Evolutionary conservation across 495 filamentous ascomycete species (phyloP), one percentile per base, ranked within the genome.

Genomic region (Hamigera avellanea): DNA sequence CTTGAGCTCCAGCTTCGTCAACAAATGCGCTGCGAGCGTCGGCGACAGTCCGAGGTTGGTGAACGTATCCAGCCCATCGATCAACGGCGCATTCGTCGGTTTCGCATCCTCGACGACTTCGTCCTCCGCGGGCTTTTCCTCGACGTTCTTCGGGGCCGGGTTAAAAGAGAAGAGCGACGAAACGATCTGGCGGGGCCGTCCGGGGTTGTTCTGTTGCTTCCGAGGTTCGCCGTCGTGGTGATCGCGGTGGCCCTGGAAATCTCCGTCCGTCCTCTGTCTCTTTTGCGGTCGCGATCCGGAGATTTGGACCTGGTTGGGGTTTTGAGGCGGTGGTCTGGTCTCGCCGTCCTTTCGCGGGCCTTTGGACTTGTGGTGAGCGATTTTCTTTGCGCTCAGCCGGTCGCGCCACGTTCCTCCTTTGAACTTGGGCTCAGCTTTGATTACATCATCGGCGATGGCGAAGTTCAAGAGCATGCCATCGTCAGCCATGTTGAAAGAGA

Each of bases 391-490:
- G 34, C 69, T 76, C 35, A 86, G 62, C 38, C 93, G 69, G 52
- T 94, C 91, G 52, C 78, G 83, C 91, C 91, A 98, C 44, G 75
- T 75, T 10, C 91, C 91, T 40, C 91, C 91, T 56, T 78, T 87
- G 54, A 93, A 85, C 42, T 75, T 80, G 32, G 72, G 67, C 31
- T 75, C 69, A 3, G 70, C 69, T 38, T 78, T 81, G 19, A 59
- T 59, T 36, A 65, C 56, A 12, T 64, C 68, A 44, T 83, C 82
- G 10, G 70, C 67, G 19, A 91, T 64, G 37, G 81, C 72, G 52
- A 95, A 95, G 54, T 98, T 96, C 55, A 95, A 68, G 32, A 95
- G 73, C 75, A 98, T 81, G 34, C 85, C 86, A 79, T 93, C 83
- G 64, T 95, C 86, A 14, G 86, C 85, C 88, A 95, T 95, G 41